A percentile compares a stretch with the other conserved stretches of the same genome.
Conservation (phyloP, 1,284 basidiomycete species). For the Puccinia polysora region DNA sequence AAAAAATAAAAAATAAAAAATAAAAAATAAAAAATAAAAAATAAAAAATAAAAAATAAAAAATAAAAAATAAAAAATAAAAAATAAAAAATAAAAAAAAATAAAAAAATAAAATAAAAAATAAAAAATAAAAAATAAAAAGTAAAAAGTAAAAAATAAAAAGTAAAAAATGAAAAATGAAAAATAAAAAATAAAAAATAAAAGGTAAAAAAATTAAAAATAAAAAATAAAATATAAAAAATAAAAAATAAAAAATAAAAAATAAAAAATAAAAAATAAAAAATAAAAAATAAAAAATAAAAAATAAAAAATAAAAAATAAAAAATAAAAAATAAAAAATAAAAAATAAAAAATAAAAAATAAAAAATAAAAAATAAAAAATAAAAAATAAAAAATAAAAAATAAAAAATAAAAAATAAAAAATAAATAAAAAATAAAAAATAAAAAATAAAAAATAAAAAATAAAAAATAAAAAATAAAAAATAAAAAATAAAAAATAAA, state of each 20-base stretch:
- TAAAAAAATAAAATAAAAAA: not conserved
- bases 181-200: not conserved
- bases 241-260: slow-evolving; percentile 9
- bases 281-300: slow-evolving; percentile 31
- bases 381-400: slow-evolving; percentile 4
- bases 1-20: not conserved
- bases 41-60: slow-evolving; percentile 17
- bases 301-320: slow-evolving; percentile 18
- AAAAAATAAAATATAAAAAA: slow-evolving; percentile 4
- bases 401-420: slow-evolving; percentile 13
- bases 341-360: not conserved
- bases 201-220: slow-evolving; percentile 9
- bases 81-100: not conserved
- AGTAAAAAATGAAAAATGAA: not conserved
- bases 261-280: slow-evolving; percentile 22
- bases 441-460: slow-evolving; percentile 52
- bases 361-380: slow-evolving; percentile 1
- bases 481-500: slow-evolving; percentile 42
- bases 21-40: slow-evolving; percentile 3
- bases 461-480: slow-evolving; percentile 54
- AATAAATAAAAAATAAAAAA: not conserved
- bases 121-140: slow-evolving; percentile 10
- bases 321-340: slow-evolving; percentile 3
- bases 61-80: slow-evolving; percentile 8
- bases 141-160: slow-evolving; percentile 7